Evolutionary conservation across 1,284 basidiomycete genomes (phyloP), one percentile per base, ranked within the genome.

Genomic region (Schizophyllum commune): DNA sequence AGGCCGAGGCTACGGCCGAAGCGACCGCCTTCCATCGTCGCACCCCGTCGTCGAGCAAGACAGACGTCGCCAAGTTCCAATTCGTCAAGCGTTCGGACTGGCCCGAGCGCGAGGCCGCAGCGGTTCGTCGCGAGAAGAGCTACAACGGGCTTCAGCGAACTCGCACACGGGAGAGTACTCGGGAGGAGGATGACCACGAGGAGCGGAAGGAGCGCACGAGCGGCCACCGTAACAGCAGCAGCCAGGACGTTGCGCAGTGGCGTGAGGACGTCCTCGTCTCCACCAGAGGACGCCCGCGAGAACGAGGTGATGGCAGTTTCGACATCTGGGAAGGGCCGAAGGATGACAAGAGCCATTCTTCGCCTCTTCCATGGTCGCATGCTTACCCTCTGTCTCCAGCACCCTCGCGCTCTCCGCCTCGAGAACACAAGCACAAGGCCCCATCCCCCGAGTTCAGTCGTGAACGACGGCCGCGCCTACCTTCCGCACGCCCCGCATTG

Each of bases 71-170:
- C 15, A 81, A 85, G 68, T 90, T 86, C 69, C 82, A 91, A 75
- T 91, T 91, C 68, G 87, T 91, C 57, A 90, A 89, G 68, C 83
- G 89, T 58, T 85, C 89, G 15, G 89, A 89, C 66, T 91, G 89
- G 89, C 86, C 87, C 1, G 88, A 89, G 70, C 83, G 86, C 53
- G 88, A 89, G 72, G 76, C 82, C 4, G 85, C 83, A 62, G 85
- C 84, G 27, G 75, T 83, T 57, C 78, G 87, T 61, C 77, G 88
- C 64, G 85, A 89, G 70, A 83, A 79, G 71, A 88, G 86, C 69
- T 76, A 79, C 52, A 82, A 83, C 21, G 77, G 78, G 5, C 71
- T 87, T 63, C 84, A 86, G 60, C 77, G 81, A 55, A 77, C 79
- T 20, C 76, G 74, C 67, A 81, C 80, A 19, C 76, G 79, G 64